A percentile compares a stretch with the other conserved stretches of the same genome.
Evolutionary conservation across 106 monocot species (phyloP).

Genomic region (Platanthera zijinensis): DNA sequence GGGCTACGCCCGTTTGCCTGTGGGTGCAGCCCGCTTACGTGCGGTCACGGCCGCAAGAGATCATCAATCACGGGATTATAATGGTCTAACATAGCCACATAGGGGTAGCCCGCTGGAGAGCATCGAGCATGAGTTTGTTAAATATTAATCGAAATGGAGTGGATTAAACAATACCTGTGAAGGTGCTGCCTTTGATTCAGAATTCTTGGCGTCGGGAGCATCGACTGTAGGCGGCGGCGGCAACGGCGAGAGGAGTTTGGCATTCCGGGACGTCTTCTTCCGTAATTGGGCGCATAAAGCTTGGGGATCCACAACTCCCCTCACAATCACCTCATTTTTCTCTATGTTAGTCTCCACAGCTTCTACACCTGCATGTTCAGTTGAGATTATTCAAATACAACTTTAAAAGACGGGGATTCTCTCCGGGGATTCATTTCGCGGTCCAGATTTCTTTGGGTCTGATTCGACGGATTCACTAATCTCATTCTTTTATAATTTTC

Average conservation of each 20-base stretch:
- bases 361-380: slow-evolving; percentile 53
- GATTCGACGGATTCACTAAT: too few species aligned
- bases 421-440: too few species aligned
- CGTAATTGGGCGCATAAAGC: slow-evolving; percentile 46
- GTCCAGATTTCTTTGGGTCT: too few species aligned
- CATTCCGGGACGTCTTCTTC: slow-evolving; percentile 53
- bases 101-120: too few species aligned
- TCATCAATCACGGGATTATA: too few species aligned
- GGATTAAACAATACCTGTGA: background rate
- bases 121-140: background rate
- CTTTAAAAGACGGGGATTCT: too few species aligned
- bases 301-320: slow-evolving; percentile 73
- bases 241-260: slow-evolving; percentile 49
- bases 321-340: slow-evolving; percentile 53
- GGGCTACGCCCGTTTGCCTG: too few species aligned
- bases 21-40: too few species aligned
- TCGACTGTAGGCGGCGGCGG: slow-evolving; percentile 9
- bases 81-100: too few species aligned
- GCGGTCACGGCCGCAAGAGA: too few species aligned
- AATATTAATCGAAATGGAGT: background rate
- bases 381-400: background rate
- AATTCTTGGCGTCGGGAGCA: slow-evolving; percentile 20
- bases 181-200: slow-evolving; percentile 1
- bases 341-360: slow-evolving; percentile 69
- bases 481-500: too few species aligned